Base-by-base conservation (phyloP, 306 rosid genomes). In the Hylodesmum podocarpum region DNA sequence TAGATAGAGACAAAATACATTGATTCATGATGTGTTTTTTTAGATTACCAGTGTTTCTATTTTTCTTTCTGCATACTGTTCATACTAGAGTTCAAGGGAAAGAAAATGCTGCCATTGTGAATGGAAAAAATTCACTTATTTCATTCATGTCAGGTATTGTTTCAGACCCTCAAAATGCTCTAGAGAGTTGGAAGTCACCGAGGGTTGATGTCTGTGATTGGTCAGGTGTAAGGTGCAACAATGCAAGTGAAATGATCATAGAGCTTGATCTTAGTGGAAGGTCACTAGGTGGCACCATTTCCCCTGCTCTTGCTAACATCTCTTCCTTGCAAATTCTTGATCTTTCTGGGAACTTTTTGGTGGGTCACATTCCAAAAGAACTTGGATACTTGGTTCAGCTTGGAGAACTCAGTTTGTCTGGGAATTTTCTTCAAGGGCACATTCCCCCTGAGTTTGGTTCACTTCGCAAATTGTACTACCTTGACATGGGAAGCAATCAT, bases 261-360 rank as follows among this genome's bases (percentile, higher is more conserved):
- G 94, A 92, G 92, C 88, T 95, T 82, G 91, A 86, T 82, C 96
- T 95, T 13, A 90, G 88, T 73, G 93, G 83, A 25, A 85, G 47
- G 43, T 90, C 89, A 34, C 77, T 95, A 0, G 79, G 65, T 25
- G 98, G 97, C 16, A 89, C 87, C 22, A 88, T 92, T 66, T 92
- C 97, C 19, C 89, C 97, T 22, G 65, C 92, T n/a, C 83, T 95
- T 6, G 80, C 89, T 9, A 85, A 89, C 40, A 91, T 95, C 46
- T 86, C 97, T 64, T 84, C 91, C 33, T 86, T 95, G 66, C 81
- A 55, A 21, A 72, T 95, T 75, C 97, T 95, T 29, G 97, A 95
- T 69, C 83, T 95, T 74, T 92, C 98, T 11, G 84, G 80, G 15
- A 95, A 95, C 79, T 85, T 75, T 47, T 84, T 95, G 8, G 72